Evolutionary conservation across 106 monocot species (phyloP).

Genomic region (Dendrobium huoshanense): DNA sequence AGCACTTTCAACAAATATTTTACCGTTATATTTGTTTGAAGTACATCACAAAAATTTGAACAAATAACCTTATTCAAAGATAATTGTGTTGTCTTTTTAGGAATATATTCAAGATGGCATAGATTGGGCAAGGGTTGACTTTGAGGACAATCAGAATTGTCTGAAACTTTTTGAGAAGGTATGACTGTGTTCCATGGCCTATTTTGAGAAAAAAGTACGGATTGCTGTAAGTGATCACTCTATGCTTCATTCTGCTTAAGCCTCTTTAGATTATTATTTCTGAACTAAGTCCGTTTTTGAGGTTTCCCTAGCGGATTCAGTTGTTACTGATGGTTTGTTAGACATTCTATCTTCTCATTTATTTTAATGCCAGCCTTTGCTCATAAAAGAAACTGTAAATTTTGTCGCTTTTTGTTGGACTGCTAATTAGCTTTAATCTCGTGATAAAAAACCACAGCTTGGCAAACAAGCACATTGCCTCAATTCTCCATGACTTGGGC

Average conservation of each 20-base stretch:
- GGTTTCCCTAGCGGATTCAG: background rate
- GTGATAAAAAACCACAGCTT: background rate
- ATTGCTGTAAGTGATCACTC: background rate
- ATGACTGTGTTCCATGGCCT: conserved; percentile 6
- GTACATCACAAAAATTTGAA: conserved; percentile 1
- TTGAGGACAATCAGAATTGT: conserved; percentile 96
- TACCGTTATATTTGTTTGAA: background rate
- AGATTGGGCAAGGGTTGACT: conserved; percentile 93
- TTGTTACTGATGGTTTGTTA: background rate
- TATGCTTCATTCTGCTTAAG: background rate
- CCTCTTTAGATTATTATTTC: too few species aligned
- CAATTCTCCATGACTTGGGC: background rate
- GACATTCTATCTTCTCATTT: background rate
- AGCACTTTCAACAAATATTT: background rate
- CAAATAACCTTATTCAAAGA: background rate
- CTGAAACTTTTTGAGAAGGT: conserved; percentile 95
- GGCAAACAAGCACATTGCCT: background rate
- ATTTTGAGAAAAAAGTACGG: background rate
- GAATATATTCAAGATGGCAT: conserved; percentile 99
- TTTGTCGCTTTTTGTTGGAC: background rate
- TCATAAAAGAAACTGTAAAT: background rate
- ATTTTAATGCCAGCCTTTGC: background rate
- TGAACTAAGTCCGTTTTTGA: background rate
- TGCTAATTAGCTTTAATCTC: background rate
- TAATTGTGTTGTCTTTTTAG: conserved; percentile 23